Base-by-base conservation (phyloP, 768 basidiomycete genomes). In the Tricholoma sp. region DNA sequence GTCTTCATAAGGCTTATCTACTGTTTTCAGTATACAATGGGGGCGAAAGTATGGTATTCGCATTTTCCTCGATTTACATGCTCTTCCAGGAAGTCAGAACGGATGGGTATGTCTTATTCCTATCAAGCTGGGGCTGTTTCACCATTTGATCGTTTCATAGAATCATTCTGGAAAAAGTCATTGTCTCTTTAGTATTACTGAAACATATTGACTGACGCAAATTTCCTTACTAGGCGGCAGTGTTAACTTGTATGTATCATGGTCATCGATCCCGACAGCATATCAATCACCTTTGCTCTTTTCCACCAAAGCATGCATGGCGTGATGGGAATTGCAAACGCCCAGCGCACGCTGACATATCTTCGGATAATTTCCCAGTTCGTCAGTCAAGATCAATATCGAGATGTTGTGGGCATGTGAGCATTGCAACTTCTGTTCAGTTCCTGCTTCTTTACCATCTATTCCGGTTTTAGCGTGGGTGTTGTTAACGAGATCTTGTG, bases 1-100 rank as follows among this genome's bases (percentile, higher is more conserved):
- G 22, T 10, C 29, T 10, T 1, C 55, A 32, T 21, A 79, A 69
- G 14, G 47, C 7, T 55, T 4, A 61, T 52, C 35, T 12, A 72
- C 83, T 91, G 70, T 18, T 83, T 29, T 83, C 43, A 79, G 88
- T 22, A 73, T 95, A 37, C 78, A 76, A 2, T 97, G 94, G 94
- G 86, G 85, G 12, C 78, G 93, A 51, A 95, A 97, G 71, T 95
- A 95, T 67, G 93, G 93, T 1, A 62, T 95, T n/a, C 80, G 93
- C 27, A 83, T 95, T 54, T 83, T 83, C 64, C 74, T 95, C 11
- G 94, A 95, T 72, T 71, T 92, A 32, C 89, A 91, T 68, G 79
- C 88, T 4, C 76, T 86, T 22, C 91, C 92, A 29, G 92, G 93
- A 41, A 84, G 83, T 47, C 89, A 91, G 64, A 90, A 89, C 67